Evolutionary conservation across 1,139 yeast genomes (phyloP), one percentile per base, ranked within the genome.

Genomic region (Protomyces lactucae-debilis): DNA sequence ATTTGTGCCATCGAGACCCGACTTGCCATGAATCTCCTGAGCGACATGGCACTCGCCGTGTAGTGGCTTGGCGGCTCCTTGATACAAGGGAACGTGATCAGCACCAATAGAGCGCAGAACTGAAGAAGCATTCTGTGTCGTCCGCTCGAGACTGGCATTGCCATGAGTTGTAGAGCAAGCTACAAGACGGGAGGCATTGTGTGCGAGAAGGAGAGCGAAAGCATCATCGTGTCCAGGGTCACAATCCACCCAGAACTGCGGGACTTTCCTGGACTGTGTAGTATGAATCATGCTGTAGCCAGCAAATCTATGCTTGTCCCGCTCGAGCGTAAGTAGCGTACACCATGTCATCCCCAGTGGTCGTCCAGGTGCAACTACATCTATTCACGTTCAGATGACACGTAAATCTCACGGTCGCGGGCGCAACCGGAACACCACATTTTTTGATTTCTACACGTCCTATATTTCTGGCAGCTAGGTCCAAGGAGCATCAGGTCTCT

Each of bases 181-280:
- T 3, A 87, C 73, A 9, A 90, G 76, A 10, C 83, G 73, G 72
- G 85, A 83, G 0, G 88, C 88, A 68, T 83, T 81, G 72, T 81
- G 84, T 0, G 88, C 83, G 48, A 90, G 71, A 21, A 88, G 76
- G 6, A 90, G 78, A 9, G 95, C 96, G 61, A 88, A 82, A 1
- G 90, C 88, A 72, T 90, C 97, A 73, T 90, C 97, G 71, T 88
- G 93, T 1, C 96, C 96, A 0, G 96, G 95, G 73, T 90, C 97
- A 73, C 96, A 90, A 75, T 90, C 97, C n/a, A 90, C 74, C 96
- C 97, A 88, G 46, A 54, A n/a, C 6, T 23, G 43, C 16, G 43
- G n/a, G 2, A 10, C 6, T 0, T 14, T 14, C 16, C 18, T 2
- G 10, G 32, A 28, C 8, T 28, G 32, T 4, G 8, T 28, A 6